Evolutionary conservation across 2,329 filamentous ascomycete species (phyloP).

Genomic region (Incumbomyces lentus): DNA sequence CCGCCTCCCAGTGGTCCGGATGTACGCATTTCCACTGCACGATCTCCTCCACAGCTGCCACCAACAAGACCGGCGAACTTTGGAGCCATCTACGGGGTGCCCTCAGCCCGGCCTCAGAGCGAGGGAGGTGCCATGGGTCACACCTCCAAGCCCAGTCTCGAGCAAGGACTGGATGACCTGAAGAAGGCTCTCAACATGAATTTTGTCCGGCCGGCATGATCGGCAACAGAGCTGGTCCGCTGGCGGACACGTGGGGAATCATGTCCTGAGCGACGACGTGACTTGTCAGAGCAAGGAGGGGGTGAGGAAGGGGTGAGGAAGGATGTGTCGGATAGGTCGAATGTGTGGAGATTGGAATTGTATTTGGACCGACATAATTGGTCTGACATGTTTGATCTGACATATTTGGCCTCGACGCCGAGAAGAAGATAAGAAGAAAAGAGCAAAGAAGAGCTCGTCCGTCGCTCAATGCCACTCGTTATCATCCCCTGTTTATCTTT

Average conservation of each 20-base stretch:
- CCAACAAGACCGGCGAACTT: slow-evolving; percentile 7
- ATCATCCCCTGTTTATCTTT: background rate
- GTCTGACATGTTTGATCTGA: too few relatives aligned
- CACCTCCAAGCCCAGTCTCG: slow-evolving; percentile 28
- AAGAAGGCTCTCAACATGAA: slow-evolving; percentile 37
- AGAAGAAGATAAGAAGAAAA: too few relatives aligned
- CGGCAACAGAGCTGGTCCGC: background rate
- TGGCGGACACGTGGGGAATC: too few relatives aligned
- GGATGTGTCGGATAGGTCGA: too few relatives aligned
- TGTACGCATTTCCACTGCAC: slow-evolving; percentile 13
- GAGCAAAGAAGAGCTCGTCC: too few relatives aligned
- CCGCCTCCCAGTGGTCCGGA: slow-evolving; percentile 13
- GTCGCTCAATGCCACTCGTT: slow-evolving; percentile 4
- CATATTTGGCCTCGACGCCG: too few relatives aligned
- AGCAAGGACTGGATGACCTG: slow-evolving; percentile 39
- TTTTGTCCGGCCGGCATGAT: background rate
- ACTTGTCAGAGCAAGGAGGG: too few relatives aligned
- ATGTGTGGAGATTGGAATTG: too few relatives aligned
- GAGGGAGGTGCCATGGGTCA: slow-evolving; percentile 20
- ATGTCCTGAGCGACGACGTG: too few relatives aligned
- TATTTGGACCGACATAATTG: slow-evolving; percentile 13
- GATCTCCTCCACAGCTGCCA: slow-evolving; percentile 3
- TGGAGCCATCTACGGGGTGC: slow-evolving; percentile 9
- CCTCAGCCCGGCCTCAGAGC: background rate
- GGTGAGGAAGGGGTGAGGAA: too few relatives aligned